Conservation (phyloP, 2,329 filamentous ascomycete genomes). For the Pseudocercospora vitis region DNA sequence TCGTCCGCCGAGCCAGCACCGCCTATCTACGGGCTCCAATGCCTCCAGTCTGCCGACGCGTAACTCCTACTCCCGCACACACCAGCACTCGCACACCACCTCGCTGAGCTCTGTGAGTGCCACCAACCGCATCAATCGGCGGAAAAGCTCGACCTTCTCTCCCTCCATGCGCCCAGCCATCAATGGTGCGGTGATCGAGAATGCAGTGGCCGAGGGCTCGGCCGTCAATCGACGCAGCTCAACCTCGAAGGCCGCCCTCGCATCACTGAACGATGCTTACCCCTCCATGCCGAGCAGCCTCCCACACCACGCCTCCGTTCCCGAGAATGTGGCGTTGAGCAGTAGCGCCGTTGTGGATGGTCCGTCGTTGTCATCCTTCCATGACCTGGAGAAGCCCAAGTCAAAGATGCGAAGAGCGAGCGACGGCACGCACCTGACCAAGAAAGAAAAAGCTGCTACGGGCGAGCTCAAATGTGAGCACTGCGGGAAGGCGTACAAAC, state of each 20-base stretch:
- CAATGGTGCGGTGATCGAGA: slow-evolving; percentile 64
- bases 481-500: slow-evolving; percentile 99
- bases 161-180: slow-evolving; percentile 71
- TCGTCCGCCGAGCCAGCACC: slow-evolving; percentile 42
- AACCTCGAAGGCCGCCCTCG: slow-evolving; percentile 61
- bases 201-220: slow-evolving; percentile 63
- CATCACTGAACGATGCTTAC: slow-evolving; percentile 54
- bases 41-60: slow-evolving; percentile 63
- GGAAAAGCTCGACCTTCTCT: slow-evolving; percentile 86
- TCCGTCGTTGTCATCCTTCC: slow-evolving; percentile 55
- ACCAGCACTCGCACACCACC: slow-evolving; percentile 79
- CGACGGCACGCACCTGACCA: slow-evolving; percentile 79
- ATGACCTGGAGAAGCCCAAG: slow-evolving; percentile 52
- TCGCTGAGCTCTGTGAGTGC: slow-evolving; percentile 74
- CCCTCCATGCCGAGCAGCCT: slow-evolving; percentile 66
- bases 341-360: slow-evolving; percentile 66
- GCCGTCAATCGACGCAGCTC: slow-evolving; percentile 64
- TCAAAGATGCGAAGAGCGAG: slow-evolving; percentile 66
- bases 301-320: slow-evolving; percentile 49
- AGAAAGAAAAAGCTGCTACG: slow-evolving; percentile 78
- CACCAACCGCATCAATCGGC: slow-evolving; percentile 81
- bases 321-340: slow-evolving; percentile 38
- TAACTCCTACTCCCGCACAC: slow-evolving; percentile 68
- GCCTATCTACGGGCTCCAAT: slow-evolving; percentile 52
- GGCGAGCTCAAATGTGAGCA: slow-evolving; percentile 93